A percentile compares a stretch with the other conserved stretches of the same genome.
Conservation (phyloP, 768 basidiomycete genomes). For the Tylopilus rubrobrunneus region DNA sequence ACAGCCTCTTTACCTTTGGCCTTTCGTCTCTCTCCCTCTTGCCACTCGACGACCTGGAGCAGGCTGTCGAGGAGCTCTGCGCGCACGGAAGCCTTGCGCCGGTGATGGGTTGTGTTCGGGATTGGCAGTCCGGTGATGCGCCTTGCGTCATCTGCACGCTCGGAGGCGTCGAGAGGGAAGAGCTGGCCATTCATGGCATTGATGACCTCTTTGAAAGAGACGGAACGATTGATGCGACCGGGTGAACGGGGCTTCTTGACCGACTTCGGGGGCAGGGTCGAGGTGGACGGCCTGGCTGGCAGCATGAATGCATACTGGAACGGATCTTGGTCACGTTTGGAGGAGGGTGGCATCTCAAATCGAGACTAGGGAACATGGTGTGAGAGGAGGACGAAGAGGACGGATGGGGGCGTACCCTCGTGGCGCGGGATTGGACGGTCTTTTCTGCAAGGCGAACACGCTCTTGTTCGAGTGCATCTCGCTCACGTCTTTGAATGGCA, state of each 20-base stretch:
- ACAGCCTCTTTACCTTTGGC: constrained; percentile 41
- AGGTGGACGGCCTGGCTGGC: constrained; percentile 19
- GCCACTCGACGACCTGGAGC: constrained; percentile 41
- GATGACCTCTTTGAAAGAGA: constrained; percentile 56
- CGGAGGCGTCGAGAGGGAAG: constrained; percentile 42
- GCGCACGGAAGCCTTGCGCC: constrained; percentile 21
- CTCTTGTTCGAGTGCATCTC: constrained; percentile 25
- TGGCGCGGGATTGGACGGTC: constrained; percentile 5
- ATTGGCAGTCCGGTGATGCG: constrained; percentile 26
- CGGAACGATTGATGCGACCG: constrained; percentile 29
- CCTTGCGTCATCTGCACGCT: constrained; percentile 30
- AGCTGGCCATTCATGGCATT: constrained; percentile 55
- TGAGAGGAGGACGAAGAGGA: constrained; percentile 1
- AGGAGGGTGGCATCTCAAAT: not conserved
- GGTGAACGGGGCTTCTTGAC: constrained; percentile 12
- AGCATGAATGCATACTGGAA: constrained; percentile 35
- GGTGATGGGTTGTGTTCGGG: constrained; percentile 8
- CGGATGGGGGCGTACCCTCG: constrained; percentile 18
- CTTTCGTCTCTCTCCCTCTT: constrained; percentile 35
- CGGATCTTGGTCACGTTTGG: constrained; percentile 21
- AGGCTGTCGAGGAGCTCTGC: constrained; percentile 42
- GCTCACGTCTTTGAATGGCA: constrained; percentile 33
- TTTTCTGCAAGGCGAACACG: constrained; percentile 22
- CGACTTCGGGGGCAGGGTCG: constrained; percentile 17
- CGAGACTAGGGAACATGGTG: constrained; percentile 14